A percentile compares a stretch with the other conserved stretches of the same genome.
phyloP scores from a whole-genome alignment of 1,284 basidiomycete genomes.

The Ustilago shanxiensis region DNA sequence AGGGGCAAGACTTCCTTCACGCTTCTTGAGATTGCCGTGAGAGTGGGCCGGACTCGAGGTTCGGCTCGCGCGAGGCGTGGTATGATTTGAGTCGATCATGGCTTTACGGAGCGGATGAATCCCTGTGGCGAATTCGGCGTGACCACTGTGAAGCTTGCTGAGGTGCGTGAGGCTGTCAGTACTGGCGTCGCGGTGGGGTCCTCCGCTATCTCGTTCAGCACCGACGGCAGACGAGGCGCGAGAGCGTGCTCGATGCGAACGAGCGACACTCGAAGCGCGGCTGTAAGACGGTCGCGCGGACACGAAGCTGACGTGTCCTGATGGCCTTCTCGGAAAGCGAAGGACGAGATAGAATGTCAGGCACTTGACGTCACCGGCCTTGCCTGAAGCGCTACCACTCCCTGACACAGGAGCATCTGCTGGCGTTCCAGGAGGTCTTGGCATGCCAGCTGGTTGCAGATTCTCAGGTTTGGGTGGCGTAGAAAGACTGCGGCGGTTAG shows the following conservation, averaged over 20 bases:
- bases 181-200: slow-evolving; percentile 29
- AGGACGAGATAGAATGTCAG: slow-evolving; percentile 61
- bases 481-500: slow-evolving; percentile 49
- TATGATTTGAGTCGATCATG: slow-evolving; percentile 53
- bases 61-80: slow-evolving; percentile 50
- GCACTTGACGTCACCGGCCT: slow-evolving; percentile 53
- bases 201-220: slow-evolving; percentile 17
- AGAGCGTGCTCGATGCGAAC: slow-evolving; percentile 30
- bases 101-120: slow-evolving; percentile 47
- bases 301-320: slow-evolving; percentile 37
- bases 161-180: slow-evolving; percentile 38
- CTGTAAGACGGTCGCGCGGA: slow-evolving; percentile 37
- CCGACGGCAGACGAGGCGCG: slow-evolving; percentile 40
- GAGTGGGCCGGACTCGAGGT: slow-evolving; percentile 39
- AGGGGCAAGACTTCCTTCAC: slow-evolving; percentile 25
- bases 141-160: slow-evolving; percentile 27
- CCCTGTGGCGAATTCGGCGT: slow-evolving; percentile 39
- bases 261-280: slow-evolving; percentile 42
- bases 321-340: slow-evolving; percentile 50
- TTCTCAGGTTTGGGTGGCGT: slow-evolving; percentile 50
- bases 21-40: slow-evolving; percentile 39
- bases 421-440: slow-evolving; percentile 44
- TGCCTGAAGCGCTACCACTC: slow-evolving; percentile 42
- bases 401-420: slow-evolving; percentile 48
- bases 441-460: slow-evolving; percentile 28